Evolutionary conservation across 768 basidiomycete species (phyloP).

Genomic region (Suillus placidus): DNA sequence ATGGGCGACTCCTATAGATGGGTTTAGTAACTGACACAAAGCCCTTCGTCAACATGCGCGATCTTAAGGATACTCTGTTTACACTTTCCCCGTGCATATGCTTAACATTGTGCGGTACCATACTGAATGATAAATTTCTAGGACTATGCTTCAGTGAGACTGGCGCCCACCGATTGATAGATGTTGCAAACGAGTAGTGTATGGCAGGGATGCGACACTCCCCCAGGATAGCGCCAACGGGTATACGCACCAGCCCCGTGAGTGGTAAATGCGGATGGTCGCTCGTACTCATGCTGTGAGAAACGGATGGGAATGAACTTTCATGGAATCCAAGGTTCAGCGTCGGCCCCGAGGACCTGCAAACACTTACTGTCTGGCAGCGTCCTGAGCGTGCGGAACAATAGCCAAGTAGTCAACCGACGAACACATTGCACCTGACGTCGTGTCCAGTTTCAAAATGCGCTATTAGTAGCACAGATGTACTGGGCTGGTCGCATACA

Average conservation of each 20-base stretch:
- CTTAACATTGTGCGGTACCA: constrained; percentile 6
- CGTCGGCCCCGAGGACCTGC: constrained; percentile 26
- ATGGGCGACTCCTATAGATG: not conserved
- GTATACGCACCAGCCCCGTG: constrained; percentile 15
- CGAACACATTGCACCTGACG: constrained; percentile 40
- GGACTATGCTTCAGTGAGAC: not conserved
- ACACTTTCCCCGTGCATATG: not conserved
- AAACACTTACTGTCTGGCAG: constrained; percentile 43
- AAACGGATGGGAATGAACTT: constrained; percentile 14
- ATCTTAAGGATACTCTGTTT: not conserved
- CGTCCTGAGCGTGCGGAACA: constrained; percentile 39
- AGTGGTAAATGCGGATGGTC: constrained; percentile 36
- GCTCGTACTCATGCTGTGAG: no score
- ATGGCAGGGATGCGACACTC: not conserved
- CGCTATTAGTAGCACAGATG: constrained; percentile 1
- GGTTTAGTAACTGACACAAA: not conserved
- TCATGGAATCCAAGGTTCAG: constrained; percentile 35
- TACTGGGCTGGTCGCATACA: constrained; percentile 24
- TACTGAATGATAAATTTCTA: constrained; percentile 1
- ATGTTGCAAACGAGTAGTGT: not conserved
- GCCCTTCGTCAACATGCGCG: not conserved
- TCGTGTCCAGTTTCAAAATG: constrained; percentile 34
- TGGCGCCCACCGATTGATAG: not conserved
- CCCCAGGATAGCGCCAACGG: not conserved
- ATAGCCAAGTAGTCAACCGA: constrained; percentile 40